Conservation (phyloP, 805 yeast species). For the Crinitomyces ghanaensis region DNA sequence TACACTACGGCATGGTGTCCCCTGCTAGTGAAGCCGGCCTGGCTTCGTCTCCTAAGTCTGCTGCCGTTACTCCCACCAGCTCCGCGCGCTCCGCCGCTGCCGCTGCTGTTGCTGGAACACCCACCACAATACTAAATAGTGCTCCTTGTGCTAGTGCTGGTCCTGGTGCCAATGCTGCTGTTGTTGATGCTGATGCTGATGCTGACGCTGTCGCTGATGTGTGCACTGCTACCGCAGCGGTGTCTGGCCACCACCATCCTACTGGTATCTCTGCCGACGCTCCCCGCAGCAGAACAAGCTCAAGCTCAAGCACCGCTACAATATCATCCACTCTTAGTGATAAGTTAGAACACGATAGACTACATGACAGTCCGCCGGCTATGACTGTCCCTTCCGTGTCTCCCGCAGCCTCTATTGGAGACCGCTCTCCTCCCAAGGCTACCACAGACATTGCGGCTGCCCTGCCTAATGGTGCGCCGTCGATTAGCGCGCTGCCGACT, state of each 20-base stretch:
- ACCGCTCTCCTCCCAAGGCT: too few relatives aligned
- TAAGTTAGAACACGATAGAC: too few relatives aligned
- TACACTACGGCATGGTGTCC: too few relatives aligned
- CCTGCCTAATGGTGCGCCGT: background rate
- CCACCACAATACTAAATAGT: too few relatives aligned
- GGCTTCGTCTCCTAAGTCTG: background rate
- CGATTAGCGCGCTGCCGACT: background rate
- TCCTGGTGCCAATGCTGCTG: background rate
- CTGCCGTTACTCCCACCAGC: background rate
- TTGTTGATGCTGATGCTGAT: conserved; percentile 9
- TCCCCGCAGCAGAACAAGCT: conserved; percentile 4
- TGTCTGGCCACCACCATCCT: too few relatives aligned
- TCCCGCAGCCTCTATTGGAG: too few relatives aligned
- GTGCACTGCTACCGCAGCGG: background rate
- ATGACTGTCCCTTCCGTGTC: too few relatives aligned
- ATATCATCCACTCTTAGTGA: too few relatives aligned
- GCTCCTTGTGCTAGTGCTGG: background rate
- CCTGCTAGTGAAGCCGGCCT: background rate
- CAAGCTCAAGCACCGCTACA: too few relatives aligned
- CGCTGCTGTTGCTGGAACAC: background rate
- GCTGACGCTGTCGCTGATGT: background rate
- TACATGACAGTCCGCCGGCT: too few relatives aligned
- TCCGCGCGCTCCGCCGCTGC: background rate
- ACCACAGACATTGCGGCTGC: too few relatives aligned
- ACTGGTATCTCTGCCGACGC: background rate